phyloP scores from a whole-genome alignment of 176 grass and related monocot genomes.

The Tillandsia fasciculata region DNA sequence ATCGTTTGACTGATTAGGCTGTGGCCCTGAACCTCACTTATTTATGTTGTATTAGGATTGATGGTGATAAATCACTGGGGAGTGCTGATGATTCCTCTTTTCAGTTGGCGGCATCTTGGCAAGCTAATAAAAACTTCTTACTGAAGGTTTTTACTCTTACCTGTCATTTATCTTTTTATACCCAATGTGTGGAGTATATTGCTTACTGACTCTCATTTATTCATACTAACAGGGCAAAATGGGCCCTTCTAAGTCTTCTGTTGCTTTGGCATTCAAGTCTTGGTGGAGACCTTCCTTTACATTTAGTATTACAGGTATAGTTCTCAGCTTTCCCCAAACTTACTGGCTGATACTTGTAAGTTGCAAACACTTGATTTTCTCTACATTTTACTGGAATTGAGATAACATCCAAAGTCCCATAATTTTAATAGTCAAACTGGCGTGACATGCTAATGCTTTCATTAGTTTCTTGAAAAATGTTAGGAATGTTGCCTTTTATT shows the following conservation, averaged over 20 bases:
- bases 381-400: neutral
- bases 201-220: neutral
- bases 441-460: neutral
- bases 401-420: too few relatives aligned
- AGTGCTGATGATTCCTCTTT: constrained; percentile 39
- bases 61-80: constrained; percentile 38
- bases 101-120: constrained; percentile 89
- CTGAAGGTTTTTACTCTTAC: constrained; percentile 50
- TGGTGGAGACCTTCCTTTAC: constrained; percentile 96
- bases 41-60: constrained; percentile 30
- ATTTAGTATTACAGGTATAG: constrained; percentile 81
- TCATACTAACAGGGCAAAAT: constrained; percentile 59
- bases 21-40: too few relatives aligned
- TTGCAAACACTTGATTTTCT: neutral
- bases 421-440: too few relatives aligned
- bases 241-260: constrained; percentile 57
- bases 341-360: neutral
- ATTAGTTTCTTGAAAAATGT: too few relatives aligned
- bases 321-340: too few relatives aligned
- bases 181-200: neutral
- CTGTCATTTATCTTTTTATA: constrained; percentile 5
- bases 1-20: too few relatives aligned
- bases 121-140: constrained; percentile 95
- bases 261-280: constrained; percentile 85
- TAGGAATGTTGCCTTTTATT: too few relatives aligned